Base-by-base conservation (phyloP, 352 stramenopile species). In the Pythium dissotocum region DNA sequence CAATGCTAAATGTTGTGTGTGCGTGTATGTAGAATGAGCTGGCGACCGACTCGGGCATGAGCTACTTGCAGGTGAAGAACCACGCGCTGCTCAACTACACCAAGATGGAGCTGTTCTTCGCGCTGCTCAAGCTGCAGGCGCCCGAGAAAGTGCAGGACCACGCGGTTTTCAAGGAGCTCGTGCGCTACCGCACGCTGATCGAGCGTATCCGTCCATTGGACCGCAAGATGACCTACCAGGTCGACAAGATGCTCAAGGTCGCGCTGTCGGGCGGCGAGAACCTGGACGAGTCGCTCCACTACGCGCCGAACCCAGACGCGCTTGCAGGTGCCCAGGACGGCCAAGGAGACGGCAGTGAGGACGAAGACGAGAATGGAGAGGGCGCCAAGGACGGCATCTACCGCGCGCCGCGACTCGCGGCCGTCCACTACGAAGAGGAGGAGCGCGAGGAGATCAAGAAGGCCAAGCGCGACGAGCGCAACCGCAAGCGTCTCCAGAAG, bases 241-340 rank as follows among this genome's bases (percentile, higher is more conserved):
- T 95, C n/a, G 88, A 95, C 75, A 95, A 95, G 69, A 88, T 95
- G 82, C 84, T 94, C 63, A 93, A 94, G 77, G 85, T 94, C 48
- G 86, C 85, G n/a, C 61, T 93, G 9, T 90, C 83, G 21, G 84
- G 81, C 18, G 80, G 81, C 66, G 83, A 90, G 63, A 80, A 85
- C 36, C 57, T 93, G 53, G 85, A 94, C 63, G 86, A 90, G 60
- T 89, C 86, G 59, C 72, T 95, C 48, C 88, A 76, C 69, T 95
- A 93, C 66, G 86, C 83, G 10, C 88, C 88, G 24, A 93, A 95
- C 57, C 86, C 86, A 10, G 86, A 91, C 48, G 75, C 90, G 35
- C 67, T 95, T 32, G 76, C 79, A 5, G 46, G 46, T 42, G 78
- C 72, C 0, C 70, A 92, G 33, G 79, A 93, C 63, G 85, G 70